Evolutionary conservation across 306 rosid genomes (phyloP), one percentile per base, ranked within the genome.

Genomic region (Cucumis sativus): DNA sequence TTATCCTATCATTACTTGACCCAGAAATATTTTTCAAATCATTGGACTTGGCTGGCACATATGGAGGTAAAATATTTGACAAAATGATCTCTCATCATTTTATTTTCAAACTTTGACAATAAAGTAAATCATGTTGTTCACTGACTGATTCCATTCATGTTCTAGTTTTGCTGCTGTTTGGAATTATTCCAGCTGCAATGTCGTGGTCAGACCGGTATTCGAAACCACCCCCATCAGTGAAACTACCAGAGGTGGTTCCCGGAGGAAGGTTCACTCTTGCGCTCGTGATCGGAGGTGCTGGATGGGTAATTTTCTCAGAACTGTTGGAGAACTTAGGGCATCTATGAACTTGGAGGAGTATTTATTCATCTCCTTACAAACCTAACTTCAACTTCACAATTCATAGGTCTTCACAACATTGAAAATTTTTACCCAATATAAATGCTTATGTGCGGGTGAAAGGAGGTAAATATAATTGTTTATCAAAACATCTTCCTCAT

Each of bases 231-330:
- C 68, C 80, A 15, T 67, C 86, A 14, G 33, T 75, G 82, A 85
- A 86, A 74, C 77, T 88, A 37, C 93, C 92, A 1, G 83, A 78
- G 78, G 72, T 92, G 14, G 97, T 92, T 85, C 96, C 92, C 6
- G 96, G 97, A 83, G 96, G 97, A 75, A 90, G 81, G 84, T 49
- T 90, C 39, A 89, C 97, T 37, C 92, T 89, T 57, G 85, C 88
- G 6, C 82, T 90, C 7, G 79, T 90, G 49, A 88, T 86, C 30
- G 97, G 92, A 79, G 84, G 88, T 57, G 87, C 97, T 54, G 92
- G 91, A 78, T 84, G 58, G 83, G 88, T 90, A 37, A 67, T 90
- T 81, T 78, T 87, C 40, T 88, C 92, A 9, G 87, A 90, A 82
- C 55, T 90, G 74, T 63, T 88, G 65, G 83, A 89, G 77, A 90